These are phyloP conservation scores for Rhododendron williamsianum DNA, from an alignment of 148 eudicot genomes.

Conservation along the genomic window DNA sequence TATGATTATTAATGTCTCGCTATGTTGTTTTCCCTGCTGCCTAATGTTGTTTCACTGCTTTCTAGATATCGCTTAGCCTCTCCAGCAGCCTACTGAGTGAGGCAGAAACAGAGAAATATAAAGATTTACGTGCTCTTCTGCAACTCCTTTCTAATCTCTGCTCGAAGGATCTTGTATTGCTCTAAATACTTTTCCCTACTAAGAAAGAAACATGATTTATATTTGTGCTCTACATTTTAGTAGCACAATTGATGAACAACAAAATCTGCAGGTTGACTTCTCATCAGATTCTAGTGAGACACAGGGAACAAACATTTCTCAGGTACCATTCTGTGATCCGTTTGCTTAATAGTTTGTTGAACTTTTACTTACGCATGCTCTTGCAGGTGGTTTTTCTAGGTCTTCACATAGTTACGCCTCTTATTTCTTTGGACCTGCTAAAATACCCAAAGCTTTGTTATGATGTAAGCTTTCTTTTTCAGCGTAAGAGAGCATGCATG, in stretches of 20 bases:
- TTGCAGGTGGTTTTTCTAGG: slow-evolving; percentile 88
- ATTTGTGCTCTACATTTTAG: neutral
- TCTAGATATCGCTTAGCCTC: slow-evolving; percentile 61
- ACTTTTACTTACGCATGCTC: slow-evolving; percentile 4
- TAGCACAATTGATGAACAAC: neutral
- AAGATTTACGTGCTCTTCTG: slow-evolving; percentile 84
- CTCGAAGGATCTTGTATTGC: slow-evolving; percentile 82
- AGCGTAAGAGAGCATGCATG: neutral
- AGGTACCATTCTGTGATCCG: slow-evolving; percentile 34
- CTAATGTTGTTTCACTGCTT: slow-evolving; percentile 3
- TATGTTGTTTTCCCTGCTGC: neutral
- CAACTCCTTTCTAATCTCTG: slow-evolving; percentile 81
- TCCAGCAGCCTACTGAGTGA: slow-evolving; percentile 75
- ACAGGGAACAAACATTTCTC: slow-evolving; percentile 72
- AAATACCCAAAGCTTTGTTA: slow-evolving; percentile 87
- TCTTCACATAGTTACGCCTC: slow-evolving; percentile 88
- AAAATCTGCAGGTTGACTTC: slow-evolving; percentile 65
- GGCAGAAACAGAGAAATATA: slow-evolving; percentile 79
- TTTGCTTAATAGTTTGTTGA: neutral
- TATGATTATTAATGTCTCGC: neutral
- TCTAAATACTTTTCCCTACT: slow-evolving; percentile 10
- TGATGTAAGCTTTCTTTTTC: slow-evolving; percentile 53
- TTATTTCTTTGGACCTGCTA: slow-evolving; percentile 70
- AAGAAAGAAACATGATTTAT: neutral
- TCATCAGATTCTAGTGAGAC: slow-evolving; percentile 68